Conservation (phyloP, 2,329 filamentous ascomycete genomes). For the Trichoderma asperellum region DNA sequence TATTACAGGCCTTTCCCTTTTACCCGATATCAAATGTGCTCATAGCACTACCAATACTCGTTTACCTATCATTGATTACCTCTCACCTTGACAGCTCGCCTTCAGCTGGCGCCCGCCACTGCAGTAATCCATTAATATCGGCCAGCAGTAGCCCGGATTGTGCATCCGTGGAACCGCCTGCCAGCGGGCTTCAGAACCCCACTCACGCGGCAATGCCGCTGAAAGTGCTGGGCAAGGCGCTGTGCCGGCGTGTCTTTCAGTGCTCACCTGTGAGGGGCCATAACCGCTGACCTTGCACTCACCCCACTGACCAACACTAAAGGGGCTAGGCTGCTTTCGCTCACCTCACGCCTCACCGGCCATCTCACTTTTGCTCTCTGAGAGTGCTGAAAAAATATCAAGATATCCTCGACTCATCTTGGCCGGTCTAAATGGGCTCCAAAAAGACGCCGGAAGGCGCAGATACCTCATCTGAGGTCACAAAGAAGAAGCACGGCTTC, state of each 20-base stretch:
- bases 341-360: constrained; percentile 26
- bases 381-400: background rate
- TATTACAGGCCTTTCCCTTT: background rate
- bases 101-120: background rate
- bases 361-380: background rate
- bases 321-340: constrained; percentile 2
- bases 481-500: constrained; percentile 72
- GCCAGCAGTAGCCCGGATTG: background rate
- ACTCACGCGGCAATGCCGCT: constrained; percentile 16
- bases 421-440: constrained; percentile 37
- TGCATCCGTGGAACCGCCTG: background rate
- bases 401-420: background rate
- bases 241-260: constrained; percentile 17
- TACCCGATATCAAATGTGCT: background rate
- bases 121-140: background rate
- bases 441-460: constrained; percentile 40
- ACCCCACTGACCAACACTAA: background rate
- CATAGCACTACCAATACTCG: background rate
- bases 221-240: constrained; percentile 5
- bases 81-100: background rate
- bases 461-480: constrained; percentile 45
- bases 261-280: constrained; percentile 16
- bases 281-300: background rate
- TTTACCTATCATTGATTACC: background rate
- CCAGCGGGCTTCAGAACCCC: constrained; percentile 16